These are phyloP conservation scores for Candida hungchunana DNA, from an alignment of 805 yeast species.

Conservation along the genomic window DNA sequence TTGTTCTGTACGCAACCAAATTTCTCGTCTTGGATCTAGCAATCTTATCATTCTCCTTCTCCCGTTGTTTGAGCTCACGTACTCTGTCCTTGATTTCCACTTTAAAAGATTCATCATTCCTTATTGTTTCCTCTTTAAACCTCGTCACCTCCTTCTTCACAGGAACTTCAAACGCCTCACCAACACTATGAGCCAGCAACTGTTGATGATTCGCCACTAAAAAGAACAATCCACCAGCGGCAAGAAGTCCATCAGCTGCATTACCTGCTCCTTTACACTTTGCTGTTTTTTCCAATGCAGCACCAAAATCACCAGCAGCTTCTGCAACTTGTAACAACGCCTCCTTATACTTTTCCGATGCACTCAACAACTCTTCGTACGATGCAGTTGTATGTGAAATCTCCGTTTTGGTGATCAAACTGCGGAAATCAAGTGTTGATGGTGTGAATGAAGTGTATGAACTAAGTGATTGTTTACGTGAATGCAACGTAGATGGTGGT, in stretches of 20 bases:
- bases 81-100: slow-evolving; percentile 49
- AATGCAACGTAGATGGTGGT: slow-evolving; percentile 16
- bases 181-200: slow-evolving; percentile 55
- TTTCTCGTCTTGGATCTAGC: slow-evolving; percentile 60
- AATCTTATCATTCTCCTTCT: slow-evolving; percentile 53
- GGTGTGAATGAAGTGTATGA: slow-evolving; percentile 25
- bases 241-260: slow-evolving; percentile 58
- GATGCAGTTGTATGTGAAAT: slow-evolving; percentile 45
- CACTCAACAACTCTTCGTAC: slow-evolving; percentile 42
- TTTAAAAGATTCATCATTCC: slow-evolving; percentile 52
- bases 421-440: slow-evolving; percentile 55
- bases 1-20: slow-evolving; percentile 60
- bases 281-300: slow-evolving; percentile 61
- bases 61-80: slow-evolving; percentile 51
- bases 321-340: slow-evolving; percentile 45
- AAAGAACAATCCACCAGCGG: slow-evolving; percentile 75
- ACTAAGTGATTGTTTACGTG: slow-evolving; percentile 21
- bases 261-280: slow-evolving; percentile 57
- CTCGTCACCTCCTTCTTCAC: slow-evolving; percentile 39
- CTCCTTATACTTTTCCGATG: slow-evolving; percentile 43
- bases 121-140: slow-evolving; percentile 40
- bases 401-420: slow-evolving; percentile 57
- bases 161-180: slow-evolving; percentile 53
- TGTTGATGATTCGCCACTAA: slow-evolving; percentile 75
- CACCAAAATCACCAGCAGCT: slow-evolving; percentile 70